Percentiles rank a stretch among this genome's conserved stretches.
Conservation (phyloP, 768 basidiomycete species). For the Tylopilus sp. region DNA sequence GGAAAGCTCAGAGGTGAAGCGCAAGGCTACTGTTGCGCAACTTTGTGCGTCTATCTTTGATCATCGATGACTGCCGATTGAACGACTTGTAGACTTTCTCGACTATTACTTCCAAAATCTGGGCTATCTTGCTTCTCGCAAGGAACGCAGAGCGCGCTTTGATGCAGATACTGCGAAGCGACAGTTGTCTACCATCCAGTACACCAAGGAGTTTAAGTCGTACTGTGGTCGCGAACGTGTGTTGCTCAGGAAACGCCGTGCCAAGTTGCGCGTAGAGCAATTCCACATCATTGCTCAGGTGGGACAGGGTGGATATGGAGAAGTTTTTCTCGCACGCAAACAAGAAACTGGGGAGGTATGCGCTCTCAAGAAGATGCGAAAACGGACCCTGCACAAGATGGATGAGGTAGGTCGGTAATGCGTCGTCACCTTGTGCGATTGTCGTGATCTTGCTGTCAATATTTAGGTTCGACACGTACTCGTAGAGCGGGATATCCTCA, state of each 20-base stretch:
- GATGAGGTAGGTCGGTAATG: constrained; percentile 67
- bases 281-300: constrained; percentile 99
- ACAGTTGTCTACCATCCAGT: constrained; percentile 50
- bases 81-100: constrained; percentile 67
- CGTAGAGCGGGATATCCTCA: constrained; percentile 96
- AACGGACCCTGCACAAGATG: constrained; percentile 95
- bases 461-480: constrained; percentile 91
- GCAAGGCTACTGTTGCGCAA: constrained; percentile 96
- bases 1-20: constrained; percentile 81
- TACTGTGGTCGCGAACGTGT: constrained; percentile 95
- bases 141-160: constrained; percentile 79
- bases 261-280: constrained; percentile 89
- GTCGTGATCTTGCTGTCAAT: background rate
- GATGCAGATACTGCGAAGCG: constrained; percentile 78
- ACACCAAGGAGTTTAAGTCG: constrained; percentile 80
- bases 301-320: constrained; percentile 98
- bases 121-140: constrained; percentile 83
- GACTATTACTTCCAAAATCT: constrained; percentile 98
- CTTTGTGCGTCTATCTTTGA: constrained; percentile 60
- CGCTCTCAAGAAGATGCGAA: constrained; percentile 96
- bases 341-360: constrained; percentile 96
- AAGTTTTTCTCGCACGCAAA: constrained; percentile 94
- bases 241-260: constrained; percentile 83
- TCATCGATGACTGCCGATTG: constrained; percentile 9
- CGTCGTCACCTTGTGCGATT: background rate